Evolutionary conservation across 495 filamentous ascomycete species (phyloP).

Genomic region (Neurospora sp.): DNA sequence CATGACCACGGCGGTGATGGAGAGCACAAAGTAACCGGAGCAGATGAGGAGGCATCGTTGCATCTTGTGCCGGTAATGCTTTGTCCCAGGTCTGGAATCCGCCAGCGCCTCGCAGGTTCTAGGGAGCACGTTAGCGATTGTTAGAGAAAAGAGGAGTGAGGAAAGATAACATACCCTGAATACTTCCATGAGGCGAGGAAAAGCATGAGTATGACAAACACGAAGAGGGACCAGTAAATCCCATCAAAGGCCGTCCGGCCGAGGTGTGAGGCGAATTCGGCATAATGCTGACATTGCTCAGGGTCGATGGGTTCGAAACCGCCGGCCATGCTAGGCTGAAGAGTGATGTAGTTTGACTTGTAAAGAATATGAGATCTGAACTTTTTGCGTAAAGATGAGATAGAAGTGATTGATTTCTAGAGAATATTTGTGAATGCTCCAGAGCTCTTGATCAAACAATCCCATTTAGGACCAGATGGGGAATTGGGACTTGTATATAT

Average conservation of each 20-base stretch:
- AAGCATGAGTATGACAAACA: conserved; percentile 27
- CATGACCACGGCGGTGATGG: conserved; percentile 27
- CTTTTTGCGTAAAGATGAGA: neutral
- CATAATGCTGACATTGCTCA: conserved; percentile 32
- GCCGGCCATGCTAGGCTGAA: conserved; percentile 25
- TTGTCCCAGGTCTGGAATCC: neutral
- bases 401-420: neutral
- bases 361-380: neutral
- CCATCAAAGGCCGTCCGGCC: conserved; percentile 29
- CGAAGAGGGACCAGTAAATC: conserved; percentile 40
- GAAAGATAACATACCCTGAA: conserved; percentile 24
- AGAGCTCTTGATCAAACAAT: neutral
- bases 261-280: conserved; percentile 32
- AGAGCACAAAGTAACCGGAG: conserved; percentile 19
- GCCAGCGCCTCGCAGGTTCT: neutral
- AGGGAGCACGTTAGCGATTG: neutral
- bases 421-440: neutral
- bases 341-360: neutral
- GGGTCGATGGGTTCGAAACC: conserved; percentile 21
- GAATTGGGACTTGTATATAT: neutral
- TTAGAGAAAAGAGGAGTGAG: neutral
- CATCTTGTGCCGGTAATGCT: conserved; percentile 11
- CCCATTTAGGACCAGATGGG: neutral
- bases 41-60: conserved; percentile 26
- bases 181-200: conserved; percentile 32